Evolutionary conservation across 768 basidiomycete genomes (phyloP), one percentile per base, ranked within the genome.

Genomic region (Agrocybe chaxingu): DNA sequence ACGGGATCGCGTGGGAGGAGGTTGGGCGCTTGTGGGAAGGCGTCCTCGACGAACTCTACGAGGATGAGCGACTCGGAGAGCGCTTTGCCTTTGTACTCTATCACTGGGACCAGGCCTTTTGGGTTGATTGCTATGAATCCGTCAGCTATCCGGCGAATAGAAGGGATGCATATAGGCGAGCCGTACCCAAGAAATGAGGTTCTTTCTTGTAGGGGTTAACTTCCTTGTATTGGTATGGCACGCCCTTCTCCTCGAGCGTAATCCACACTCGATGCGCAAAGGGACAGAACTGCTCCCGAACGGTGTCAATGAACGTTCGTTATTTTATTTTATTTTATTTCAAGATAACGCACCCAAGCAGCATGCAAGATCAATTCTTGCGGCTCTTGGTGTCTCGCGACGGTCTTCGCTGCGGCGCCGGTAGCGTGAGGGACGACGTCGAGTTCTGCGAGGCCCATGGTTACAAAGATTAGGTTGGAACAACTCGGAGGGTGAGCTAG

Each of bases 141-240:
- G 33, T 43, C 31, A 8, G 8, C 19, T 3, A 29, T 43, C 18
- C 33, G 31, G 42, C 7, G 29, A 36, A 50, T 4, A 6, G 11
- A 29, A 16, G 13, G 40, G 30, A 45, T 38, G 19, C 9, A 8
- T 24, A 24, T 24, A 24, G 24, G 24, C 19, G 30, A 19, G 29
- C 48, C 72, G 31, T 52, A 78, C 79, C 75, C 30, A 82, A 68
- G 59, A 81, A 81, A 39, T 78, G 72, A 10, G 72, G 66, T 57
- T 80, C 81, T 57, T 86, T 87, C 66, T 82, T 83, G 71, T 87
- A 89, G 1, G 84, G 83, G 63, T 85, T 84, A n/a, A 81, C 75
- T 60, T 86, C 82, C 51, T 76, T 76, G 62, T 84, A 85, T 53
- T 84, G 82, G 58, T 87, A 88, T 1, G 80, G 79, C 24, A 87